Conservation (phyloP, 2,329 filamentous ascomycete species). For the Delphinella strobiligena region DNA sequence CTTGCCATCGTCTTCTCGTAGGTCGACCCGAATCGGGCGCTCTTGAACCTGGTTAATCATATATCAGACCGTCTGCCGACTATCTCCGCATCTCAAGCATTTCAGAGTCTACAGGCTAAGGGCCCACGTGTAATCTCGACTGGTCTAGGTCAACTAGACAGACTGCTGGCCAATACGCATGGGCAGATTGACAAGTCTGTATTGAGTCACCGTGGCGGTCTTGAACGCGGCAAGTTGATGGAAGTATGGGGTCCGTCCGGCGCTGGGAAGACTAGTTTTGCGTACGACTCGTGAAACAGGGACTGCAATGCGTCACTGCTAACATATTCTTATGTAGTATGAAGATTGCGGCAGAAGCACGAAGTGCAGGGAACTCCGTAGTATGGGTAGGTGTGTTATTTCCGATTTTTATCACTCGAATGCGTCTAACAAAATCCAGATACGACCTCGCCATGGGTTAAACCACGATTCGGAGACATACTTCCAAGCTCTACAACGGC, state of each 20-base stretch:
- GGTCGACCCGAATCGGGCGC: too few relatives aligned
- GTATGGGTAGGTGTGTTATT: constrained; percentile 67
- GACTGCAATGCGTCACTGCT: too few relatives aligned
- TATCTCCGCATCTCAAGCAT: constrained; percentile 60
- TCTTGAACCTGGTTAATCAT: too few relatives aligned
- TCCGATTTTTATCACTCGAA: neutral
- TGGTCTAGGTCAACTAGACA: constrained; percentile 37
- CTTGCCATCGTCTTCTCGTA: constrained; percentile 26
- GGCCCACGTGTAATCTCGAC: constrained; percentile 35
- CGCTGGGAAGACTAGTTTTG: constrained; percentile 71
- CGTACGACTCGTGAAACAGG: too few relatives aligned
- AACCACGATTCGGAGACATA: constrained; percentile 36
- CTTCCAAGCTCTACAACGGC: too few relatives aligned
- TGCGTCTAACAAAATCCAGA: constrained; percentile 21
- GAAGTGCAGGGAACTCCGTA: constrained; percentile 50
- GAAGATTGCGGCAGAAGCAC: constrained; percentile 53
- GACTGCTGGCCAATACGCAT: constrained; percentile 20
- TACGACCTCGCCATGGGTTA: constrained; percentile 37
- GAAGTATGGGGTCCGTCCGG: constrained; percentile 85
- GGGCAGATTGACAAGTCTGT: too few relatives aligned
- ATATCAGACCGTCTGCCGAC: constrained; percentile 62
- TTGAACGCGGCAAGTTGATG: constrained; percentile 65
- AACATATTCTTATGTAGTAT: constrained; percentile 42
- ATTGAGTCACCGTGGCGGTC: constrained; percentile 37
- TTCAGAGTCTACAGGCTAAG: constrained; percentile 47